Percentiles rank a stretch among this genome's conserved stretches.
phyloP scores from a whole-genome alignment of 1,139 yeast genomes.

The Geotrichum bryndzae region DNA sequence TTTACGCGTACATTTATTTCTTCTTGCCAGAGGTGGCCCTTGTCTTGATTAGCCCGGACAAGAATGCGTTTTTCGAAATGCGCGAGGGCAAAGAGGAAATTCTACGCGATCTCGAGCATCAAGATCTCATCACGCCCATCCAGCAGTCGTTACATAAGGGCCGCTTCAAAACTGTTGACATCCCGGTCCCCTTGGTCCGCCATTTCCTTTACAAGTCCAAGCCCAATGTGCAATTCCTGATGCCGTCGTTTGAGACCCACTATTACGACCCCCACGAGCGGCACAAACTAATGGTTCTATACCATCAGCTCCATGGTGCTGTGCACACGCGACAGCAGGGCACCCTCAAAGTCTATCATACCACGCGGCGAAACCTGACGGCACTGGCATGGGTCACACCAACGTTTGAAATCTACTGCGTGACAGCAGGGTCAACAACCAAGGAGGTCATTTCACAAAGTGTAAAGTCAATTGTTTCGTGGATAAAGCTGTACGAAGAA shows the following conservation, averaged over 20 bases:
- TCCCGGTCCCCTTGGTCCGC: constrained; percentile 38
- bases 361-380: constrained; percentile 36
- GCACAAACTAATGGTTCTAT: constrained; percentile 39
- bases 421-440: constrained; percentile 42
- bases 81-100: constrained; percentile 54
- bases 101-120: constrained; percentile 39
- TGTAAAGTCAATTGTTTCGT: constrained; percentile 47
- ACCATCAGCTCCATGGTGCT: constrained; percentile 41
- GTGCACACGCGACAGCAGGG: constrained; percentile 29
- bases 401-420: constrained; percentile 49
- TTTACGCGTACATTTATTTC: constrained; percentile 70
- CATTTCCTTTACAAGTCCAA: constrained; percentile 80
- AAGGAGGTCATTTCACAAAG: constrained; percentile 47
- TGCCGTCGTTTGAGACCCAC: constrained; percentile 37
- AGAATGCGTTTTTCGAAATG: constrained; percentile 73
- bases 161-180: constrained; percentile 43
- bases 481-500: constrained; percentile 55
- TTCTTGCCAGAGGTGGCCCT: constrained; percentile 51
- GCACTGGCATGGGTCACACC: constrained; percentile 56
- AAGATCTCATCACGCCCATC: constrained; percentile 36
- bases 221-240: constrained; percentile 53
- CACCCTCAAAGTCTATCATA: constrained; percentile 32
- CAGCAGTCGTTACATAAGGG: constrained; percentile 39
- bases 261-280: constrained; percentile 30
- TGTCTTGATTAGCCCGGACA: constrained; percentile 74